phyloP scores from a whole-genome alignment of 1,139 yeast genomes.

The Magnusiomyces ingens region DNA sequence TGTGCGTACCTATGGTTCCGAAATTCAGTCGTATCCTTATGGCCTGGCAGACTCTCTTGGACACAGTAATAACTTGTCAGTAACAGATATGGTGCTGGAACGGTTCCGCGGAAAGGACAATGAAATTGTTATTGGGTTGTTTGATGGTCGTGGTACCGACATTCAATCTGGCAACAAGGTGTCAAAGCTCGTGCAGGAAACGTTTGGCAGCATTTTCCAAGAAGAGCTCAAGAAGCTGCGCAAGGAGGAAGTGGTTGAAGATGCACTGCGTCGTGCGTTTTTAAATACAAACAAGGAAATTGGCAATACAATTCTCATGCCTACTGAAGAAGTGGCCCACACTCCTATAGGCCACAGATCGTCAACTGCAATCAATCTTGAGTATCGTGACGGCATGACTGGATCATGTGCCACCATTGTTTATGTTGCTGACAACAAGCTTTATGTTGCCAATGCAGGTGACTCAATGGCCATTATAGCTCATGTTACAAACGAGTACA shows the following conservation, averaged over 20 bases:
- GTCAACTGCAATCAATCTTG: slow-evolving; percentile 30
- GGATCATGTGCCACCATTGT: slow-evolving; percentile 84
- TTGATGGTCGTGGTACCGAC: slow-evolving; percentile 70
- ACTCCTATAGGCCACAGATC: slow-evolving; percentile 31
- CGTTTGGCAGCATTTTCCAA: slow-evolving; percentile 56
- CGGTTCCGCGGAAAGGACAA: slow-evolving; percentile 78
- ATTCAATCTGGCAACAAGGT: slow-evolving; percentile 46
- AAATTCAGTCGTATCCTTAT: slow-evolving; percentile 66
- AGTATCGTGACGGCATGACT: slow-evolving; percentile 58
- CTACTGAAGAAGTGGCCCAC: slow-evolving; percentile 31
- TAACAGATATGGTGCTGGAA: slow-evolving; percentile 81
- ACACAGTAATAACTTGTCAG: slow-evolving; percentile 54
- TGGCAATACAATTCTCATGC: slow-evolving; percentile 41
- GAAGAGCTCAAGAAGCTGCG: slow-evolving; percentile 53
- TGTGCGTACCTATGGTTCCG: slow-evolving; percentile 89
- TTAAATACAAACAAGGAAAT: slow-evolving; percentile 75
- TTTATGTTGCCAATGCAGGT: slow-evolving; percentile 86
- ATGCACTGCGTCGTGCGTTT: slow-evolving; percentile 77
- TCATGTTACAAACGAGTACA: slow-evolving; percentile 72
- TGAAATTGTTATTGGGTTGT: slow-evolving; percentile 67
- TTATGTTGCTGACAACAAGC: slow-evolving; percentile 60
- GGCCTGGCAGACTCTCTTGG: slow-evolving; percentile 92
- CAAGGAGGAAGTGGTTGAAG: slow-evolving; percentile 40
- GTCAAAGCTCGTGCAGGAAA: slow-evolving; percentile 67
- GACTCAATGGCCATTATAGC: slow-evolving; percentile 81